Evolutionary conservation across 768 basidiomycete genomes (phyloP), one percentile per base, ranked within the genome.

Genomic region (Mycena galopus): DNA sequence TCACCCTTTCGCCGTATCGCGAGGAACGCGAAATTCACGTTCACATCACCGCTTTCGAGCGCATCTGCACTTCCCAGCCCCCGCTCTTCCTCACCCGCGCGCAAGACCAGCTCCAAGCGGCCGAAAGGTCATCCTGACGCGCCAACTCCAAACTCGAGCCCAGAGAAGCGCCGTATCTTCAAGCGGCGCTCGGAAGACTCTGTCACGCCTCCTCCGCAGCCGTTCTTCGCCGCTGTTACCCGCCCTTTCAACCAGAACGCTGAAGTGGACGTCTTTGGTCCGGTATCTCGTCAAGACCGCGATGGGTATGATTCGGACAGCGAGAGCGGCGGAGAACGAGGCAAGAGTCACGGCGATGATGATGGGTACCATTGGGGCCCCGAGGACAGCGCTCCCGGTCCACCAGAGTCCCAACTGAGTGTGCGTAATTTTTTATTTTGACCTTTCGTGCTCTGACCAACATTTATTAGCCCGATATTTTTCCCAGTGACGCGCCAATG

Each of bases 401-500:
- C 56, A 2, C 65, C 65, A 1, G 65, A 67, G 51, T 65, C 64
- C 4, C 64, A 65, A 27, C 19, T 56, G 35, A 65, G 64, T 23
- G 33, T 8, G 16, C 7, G 55, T 23, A 47, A n/a, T 19, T 47
- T 47, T 47, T 47, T 23, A 21, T 47, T 47, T 42, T 17, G 42
- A 42, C 47, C n/a, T 23, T 47, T 6, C 21, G 23, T 47, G 47
- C n/a, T n/a, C 47, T 47, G 47, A 47, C 47, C 17, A 16, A 42
- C 42, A 42, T 11, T 42, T 42, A 42, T 42, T 17, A 42, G 42
- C 42, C 42, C 9, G 42, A 42, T 42, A 42, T 42, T 12, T 42
- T 16, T 42, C 42, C 42, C 42, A 42, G 42, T 9, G 47, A 47
- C 47, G 5, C 47, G 14, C 9, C 42, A 19, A 44, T 44, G 42